phyloP scores from a whole-genome alignment of 345 rosid genomes.

The Brassica rapa region DNA sequence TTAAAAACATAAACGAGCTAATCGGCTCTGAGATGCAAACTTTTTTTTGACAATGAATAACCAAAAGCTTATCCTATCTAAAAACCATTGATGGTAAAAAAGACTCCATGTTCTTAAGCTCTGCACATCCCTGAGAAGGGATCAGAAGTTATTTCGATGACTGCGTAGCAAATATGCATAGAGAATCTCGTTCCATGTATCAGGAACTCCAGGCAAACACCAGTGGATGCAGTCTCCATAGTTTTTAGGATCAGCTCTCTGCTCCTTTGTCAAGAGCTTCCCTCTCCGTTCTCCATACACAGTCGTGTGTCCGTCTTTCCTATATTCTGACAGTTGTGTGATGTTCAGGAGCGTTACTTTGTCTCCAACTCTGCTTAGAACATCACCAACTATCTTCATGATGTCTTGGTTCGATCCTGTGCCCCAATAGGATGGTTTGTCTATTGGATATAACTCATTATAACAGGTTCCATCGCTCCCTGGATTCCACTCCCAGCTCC shows the following conservation, averaged over 20 bases:
- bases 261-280: slow-evolving; percentile 71
- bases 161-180: slow-evolving; percentile 65
- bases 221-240: slow-evolving; percentile 92
- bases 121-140: background rate
- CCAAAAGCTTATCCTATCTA: background rate
- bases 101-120: background rate
- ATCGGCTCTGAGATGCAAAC: slow-evolving; percentile 27
- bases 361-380: slow-evolving; percentile 48
- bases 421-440: slow-evolving; percentile 73
- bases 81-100: background rate
- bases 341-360: slow-evolving; percentile 67
- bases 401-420: slow-evolving; percentile 80
- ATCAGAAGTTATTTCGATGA: slow-evolving; percentile 42
- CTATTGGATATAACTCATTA: slow-evolving; percentile 67
- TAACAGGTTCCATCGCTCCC: slow-evolving; percentile 79
- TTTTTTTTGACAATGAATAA: slow-evolving; percentile 25
- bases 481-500: slow-evolving; percentile 97
- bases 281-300: slow-evolving; percentile 83
- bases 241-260: slow-evolving; percentile 61
- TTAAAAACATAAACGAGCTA: slow-evolving; percentile 21
- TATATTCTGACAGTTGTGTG: slow-evolving; percentile 76
- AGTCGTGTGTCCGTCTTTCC: slow-evolving; percentile 83
- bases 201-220: slow-evolving; percentile 95
- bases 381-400: slow-evolving; percentile 60
- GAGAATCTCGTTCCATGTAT: slow-evolving; percentile 86